phyloP scores from a whole-genome alignment of 2,329 filamentous ascomycete species.

The Penicillium psychrosexuale region DNA sequence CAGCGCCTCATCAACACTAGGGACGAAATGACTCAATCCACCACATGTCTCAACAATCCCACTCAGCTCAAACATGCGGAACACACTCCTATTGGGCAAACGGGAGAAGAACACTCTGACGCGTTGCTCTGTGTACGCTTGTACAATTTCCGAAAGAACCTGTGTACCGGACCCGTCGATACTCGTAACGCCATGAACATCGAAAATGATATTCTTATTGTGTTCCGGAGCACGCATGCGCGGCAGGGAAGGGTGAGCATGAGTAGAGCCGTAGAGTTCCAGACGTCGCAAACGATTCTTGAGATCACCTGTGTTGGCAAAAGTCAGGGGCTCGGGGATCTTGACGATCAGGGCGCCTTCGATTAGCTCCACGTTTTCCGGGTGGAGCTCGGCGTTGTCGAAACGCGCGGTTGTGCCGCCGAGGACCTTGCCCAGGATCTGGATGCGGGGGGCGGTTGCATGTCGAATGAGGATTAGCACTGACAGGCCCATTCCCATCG shows the following conservation, averaged over 20 bases:
- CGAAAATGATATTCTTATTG: slow-evolving; percentile 91
- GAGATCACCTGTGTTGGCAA: slow-evolving; percentile 91
- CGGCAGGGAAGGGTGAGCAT: slow-evolving; percentile 83
- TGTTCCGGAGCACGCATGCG: slow-evolving; percentile 72
- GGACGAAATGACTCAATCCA: slow-evolving; percentile 73
- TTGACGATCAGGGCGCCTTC: slow-evolving; percentile 94
- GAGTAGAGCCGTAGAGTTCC: slow-evolving; percentile 83
- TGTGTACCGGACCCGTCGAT: slow-evolving; percentile 92
- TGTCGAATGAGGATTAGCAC: slow-evolving; percentile 86
- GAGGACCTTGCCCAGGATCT: slow-evolving; percentile 87
- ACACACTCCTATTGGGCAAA: slow-evolving; percentile 57
- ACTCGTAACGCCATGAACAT: slow-evolving; percentile 94
- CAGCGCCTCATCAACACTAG: slow-evolving; percentile 79
- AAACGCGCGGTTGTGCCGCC: slow-evolving; percentile 74
- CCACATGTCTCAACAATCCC: slow-evolving; percentile 84
- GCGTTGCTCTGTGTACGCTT: slow-evolving; percentile 70
- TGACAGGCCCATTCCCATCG: slow-evolving; percentile 86
- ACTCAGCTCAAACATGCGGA: slow-evolving; percentile 68
- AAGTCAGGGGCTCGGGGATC: slow-evolving; percentile 93
- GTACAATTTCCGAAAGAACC: slow-evolving; percentile 85
- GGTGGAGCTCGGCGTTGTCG: slow-evolving; percentile 75
- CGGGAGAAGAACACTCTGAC: slow-evolving; percentile 60
- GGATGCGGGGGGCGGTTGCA: slow-evolving; percentile 86
- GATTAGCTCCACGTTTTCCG: slow-evolving; percentile 76
- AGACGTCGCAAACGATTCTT: slow-evolving; percentile 78